Evolutionary conservation across 2,329 filamentous ascomycete genomes (phyloP).

Genomic region (Ascochyta viciae-villosae): DNA sequence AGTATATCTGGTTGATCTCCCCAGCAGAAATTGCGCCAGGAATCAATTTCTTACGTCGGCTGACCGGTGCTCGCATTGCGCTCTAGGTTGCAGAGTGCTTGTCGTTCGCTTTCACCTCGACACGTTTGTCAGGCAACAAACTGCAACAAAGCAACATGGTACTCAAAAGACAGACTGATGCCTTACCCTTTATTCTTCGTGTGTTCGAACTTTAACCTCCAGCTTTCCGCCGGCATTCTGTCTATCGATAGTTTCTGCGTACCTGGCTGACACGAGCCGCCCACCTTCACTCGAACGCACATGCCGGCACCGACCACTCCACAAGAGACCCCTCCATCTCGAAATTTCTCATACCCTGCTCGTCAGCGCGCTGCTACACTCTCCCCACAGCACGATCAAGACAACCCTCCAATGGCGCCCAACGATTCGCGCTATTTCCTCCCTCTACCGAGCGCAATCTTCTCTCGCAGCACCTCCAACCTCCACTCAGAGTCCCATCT

Average conservation of each 20-base stretch:
- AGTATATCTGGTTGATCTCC: neutral
- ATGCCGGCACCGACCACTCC: neutral
- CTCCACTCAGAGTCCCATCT: neutral
- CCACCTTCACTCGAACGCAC: neutral
- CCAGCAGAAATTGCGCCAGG: too few species aligned
- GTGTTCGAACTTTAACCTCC: neutral
- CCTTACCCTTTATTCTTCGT: neutral
- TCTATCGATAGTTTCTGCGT: neutral
- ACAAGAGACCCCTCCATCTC: neutral
- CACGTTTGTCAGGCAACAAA: constrained; percentile 2
- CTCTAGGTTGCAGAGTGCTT: neutral
- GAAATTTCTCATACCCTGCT: constrained; percentile 1
- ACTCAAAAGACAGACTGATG: neutral
- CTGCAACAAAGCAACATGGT: neutral
- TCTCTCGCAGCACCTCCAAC: constrained; percentile 1
- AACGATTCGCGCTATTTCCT: constrained; percentile 3
- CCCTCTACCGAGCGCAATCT: neutral
- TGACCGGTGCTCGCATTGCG: neutral
- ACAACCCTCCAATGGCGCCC: neutral
- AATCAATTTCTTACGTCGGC: neutral
- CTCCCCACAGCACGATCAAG: neutral
- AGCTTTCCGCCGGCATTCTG: neutral
- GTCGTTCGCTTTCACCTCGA: constrained; percentile 8
- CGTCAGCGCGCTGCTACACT: neutral
- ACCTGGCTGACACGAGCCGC: neutral